phyloP scores from a whole-genome alignment of 1,284 basidiomycete genomes.

The Ganoderma sinense region DNA sequence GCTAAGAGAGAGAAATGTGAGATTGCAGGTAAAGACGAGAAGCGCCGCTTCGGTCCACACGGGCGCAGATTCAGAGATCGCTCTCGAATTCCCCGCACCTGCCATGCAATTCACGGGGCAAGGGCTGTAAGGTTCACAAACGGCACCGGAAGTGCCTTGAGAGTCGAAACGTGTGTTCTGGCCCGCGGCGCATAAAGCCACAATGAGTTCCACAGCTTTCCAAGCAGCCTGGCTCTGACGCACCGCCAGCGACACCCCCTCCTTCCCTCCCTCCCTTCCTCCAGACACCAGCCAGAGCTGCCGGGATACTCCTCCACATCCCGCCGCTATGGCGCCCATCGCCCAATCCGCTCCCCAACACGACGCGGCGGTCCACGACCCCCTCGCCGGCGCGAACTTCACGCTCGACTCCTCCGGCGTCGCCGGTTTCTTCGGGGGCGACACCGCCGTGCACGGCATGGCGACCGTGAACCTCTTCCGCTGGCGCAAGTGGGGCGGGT shows the following conservation, averaged over 20 bases:
- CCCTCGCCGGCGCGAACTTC: conserved; percentile 20
- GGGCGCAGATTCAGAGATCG: not conserved
- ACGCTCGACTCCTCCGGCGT: conserved; percentile 31
- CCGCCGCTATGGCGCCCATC: not conserved
- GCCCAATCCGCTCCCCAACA: not conserved
- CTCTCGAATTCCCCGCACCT: not conserved
- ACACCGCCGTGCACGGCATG: conserved; percentile 29
- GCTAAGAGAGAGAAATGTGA: not conserved
- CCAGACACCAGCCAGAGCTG: not conserved
- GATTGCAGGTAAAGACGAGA: not conserved
- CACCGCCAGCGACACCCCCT: not conserved
- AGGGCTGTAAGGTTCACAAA: not conserved
- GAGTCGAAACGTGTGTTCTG: not conserved
- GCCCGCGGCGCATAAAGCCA: not conserved
- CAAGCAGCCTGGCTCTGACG: not conserved
- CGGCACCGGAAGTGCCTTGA: not conserved
- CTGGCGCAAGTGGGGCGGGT: conserved; percentile 27
- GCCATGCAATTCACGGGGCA: not conserved
- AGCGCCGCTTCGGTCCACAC: not conserved
- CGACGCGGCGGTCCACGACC: not conserved
- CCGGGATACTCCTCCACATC: not conserved
- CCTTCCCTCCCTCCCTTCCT: not conserved
- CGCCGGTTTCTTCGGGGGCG: conserved; percentile 32
- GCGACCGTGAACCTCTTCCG: conserved; percentile 29
- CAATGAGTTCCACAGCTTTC: not conserved